Base-by-base conservation (phyloP, 371 early-diverging fungal species). In the Rhizopus stolonifer region DNA sequence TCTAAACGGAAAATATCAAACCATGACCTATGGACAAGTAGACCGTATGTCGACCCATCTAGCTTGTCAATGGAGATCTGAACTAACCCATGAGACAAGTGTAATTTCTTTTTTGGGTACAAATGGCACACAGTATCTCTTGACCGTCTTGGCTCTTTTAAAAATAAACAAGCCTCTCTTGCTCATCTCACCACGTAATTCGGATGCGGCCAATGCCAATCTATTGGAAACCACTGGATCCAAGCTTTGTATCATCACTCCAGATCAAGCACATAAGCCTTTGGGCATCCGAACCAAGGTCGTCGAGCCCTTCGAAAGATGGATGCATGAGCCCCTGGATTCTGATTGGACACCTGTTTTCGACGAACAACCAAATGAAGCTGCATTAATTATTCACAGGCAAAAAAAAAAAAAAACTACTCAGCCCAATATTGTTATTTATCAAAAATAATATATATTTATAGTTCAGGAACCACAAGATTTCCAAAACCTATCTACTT, bases 181-280 rank as follows among this genome's bases (percentile, higher is more conserved):
- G 19, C 14, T 45, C 6, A 40, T 74, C 0, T 70, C 71, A 0
- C 54, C 71, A n/a, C 61, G 69, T 9, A 74, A 74, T 21, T 69
- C 71, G 1, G 51, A 58, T 22, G 47, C 61, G 17, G 64, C 64
- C 8, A 50, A 55, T 5, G 46, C 46, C 1, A 23, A 65, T 26
- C 34, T 74, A 0, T 21, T 70, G n/a, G 32, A 57, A 6, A 61
- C 56, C 15, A 61, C 61, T 0, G 24, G 51, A 4, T 23, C 63
- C 4, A 50, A 56, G 3, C 5, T 61, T 0, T 15, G 70, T 3
- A 18, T 69, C 2, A 45, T 54, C 9, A 47, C 31, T 10, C 31
- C 10, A 29, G 31, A 7, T 29, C 31, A 10, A 10, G 31, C 31
- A 29, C 31, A n/a, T n/a, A n/a, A n/a, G n/a, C n/a, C n/a, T n/a